Base-by-base conservation (phyloP, 2,329 filamentous ascomycete genomes). In the Pseudonectria buxi region DNA sequence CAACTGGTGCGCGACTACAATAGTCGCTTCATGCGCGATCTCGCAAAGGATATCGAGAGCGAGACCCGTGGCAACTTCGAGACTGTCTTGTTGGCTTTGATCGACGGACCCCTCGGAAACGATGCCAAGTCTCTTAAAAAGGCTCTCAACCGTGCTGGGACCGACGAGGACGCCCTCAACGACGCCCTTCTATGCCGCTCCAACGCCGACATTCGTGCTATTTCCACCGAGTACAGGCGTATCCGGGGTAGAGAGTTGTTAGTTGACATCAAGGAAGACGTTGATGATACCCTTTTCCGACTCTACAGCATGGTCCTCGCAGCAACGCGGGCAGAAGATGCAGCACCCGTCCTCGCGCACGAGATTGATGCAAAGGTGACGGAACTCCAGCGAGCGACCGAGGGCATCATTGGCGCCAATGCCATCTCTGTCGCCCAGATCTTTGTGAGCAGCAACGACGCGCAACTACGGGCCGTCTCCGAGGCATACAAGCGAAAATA, bases 151-250 rank as follows among this genome's bases (percentile, higher is more conserved):
- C 35, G 58, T 0, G 45, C 49, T 0, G 58, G 56, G 1, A 59
- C 57, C 0, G 59, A 63, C 24, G 54, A 61, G 28, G 53, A 55
- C 14, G 54, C 57, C 4, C 41, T 63, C 6, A 58, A 55, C 9
- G 58, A 61, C 12, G 55, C 61, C 3, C 48, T 63, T 1, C 39
- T 62, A 1, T 54, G 55, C 14, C 59, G 59, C 0, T 59, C 57
- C 10, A 63, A 63, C 18, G 57, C 59, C 3, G 59, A 63, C 26
- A 49, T 62, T 1, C 47, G 51, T 4, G 59, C 56, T 10, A 62
- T 63, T 7, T 14, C 24, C 1, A 41, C 46, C 3, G 54, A 59
- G 39, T 63, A 59, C 24, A 50, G 37, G 32, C 49, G 48, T 4
- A 31, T 51, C 28, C 44, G 47, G 2, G 53, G 51, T 31, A 47